phyloP scores from a whole-genome alignment of 306 rosid species.

The Dryas drummondii region DNA sequence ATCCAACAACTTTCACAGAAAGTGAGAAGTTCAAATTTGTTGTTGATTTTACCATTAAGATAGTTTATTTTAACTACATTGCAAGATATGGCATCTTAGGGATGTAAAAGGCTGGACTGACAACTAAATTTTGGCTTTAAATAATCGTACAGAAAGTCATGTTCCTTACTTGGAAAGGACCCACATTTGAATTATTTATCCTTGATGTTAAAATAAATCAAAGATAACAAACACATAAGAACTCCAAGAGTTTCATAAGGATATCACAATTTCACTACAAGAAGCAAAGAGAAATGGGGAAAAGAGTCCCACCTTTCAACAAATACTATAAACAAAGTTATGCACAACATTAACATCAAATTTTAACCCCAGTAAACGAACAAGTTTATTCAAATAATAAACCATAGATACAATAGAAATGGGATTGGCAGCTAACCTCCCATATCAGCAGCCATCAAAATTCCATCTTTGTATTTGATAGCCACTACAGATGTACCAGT shows the following conservation, averaged over 20 bases:
- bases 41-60: background rate
- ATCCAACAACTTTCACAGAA: background rate
- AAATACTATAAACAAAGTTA: background rate
- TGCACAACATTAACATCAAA: background rate
- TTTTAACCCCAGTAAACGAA: background rate
- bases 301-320: background rate
- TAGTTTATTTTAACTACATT: background rate
- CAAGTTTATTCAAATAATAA: background rate
- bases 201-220: background rate
- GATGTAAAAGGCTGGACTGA: background rate
- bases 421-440: conserved; percentile 59
- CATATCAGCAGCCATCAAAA: conserved; percentile 91
- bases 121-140: background rate
- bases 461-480: conserved; percentile 90
- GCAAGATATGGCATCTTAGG: background rate
- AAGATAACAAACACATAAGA: background rate
- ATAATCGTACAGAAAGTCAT: too few species aligned
- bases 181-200: background rate
- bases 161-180: too few species aligned
- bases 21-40: background rate
- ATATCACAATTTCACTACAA: background rate
- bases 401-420: background rate
- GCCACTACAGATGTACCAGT: conserved; percentile 93
- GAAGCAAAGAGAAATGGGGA: background rate
- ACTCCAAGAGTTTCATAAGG: background rate